Conservation (phyloP, 108 stramenopile species). For the Cyclotella kingstonii region DNA sequence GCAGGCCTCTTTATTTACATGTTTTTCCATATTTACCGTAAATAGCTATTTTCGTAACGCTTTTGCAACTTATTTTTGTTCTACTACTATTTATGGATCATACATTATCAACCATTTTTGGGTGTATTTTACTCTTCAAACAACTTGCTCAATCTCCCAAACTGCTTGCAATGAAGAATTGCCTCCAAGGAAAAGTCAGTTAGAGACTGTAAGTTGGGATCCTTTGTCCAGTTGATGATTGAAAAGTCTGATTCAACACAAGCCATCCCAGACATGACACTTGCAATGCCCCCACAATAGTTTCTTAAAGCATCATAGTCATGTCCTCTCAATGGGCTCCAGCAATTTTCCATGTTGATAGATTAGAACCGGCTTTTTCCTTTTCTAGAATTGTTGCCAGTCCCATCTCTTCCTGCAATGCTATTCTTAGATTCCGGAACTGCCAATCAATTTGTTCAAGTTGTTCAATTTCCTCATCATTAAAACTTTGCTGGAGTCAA, state of each 20-base stretch:
- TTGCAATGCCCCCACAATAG: slow-evolving; percentile 3
- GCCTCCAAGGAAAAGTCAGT: slow-evolving; percentile 6
- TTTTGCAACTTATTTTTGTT: not conserved
- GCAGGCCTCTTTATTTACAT: not conserved
- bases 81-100: not conserved
- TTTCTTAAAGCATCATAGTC: not conserved
- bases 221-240: slow-evolving; percentile 1
- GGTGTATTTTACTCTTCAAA: not conserved
- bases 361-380: not conserved
- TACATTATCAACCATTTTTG: not conserved
- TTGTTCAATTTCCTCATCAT: not conserved
- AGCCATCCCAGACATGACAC: not conserved
- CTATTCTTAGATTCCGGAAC: not conserved
- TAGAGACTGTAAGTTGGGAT: not conserved
- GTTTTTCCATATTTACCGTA: not conserved
- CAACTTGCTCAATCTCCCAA: not conserved
- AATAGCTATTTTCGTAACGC: not conserved
- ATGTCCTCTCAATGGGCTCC: not conserved
- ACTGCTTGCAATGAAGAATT: slow-evolving; percentile 14
- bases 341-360: not conserved
- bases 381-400: not conserved
- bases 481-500: not conserved
- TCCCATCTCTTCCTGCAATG: not conserved
- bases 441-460: not conserved
- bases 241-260: slow-evolving; percentile 6